Evolutionary conservation across 2,329 filamentous ascomycete species (phyloP).

Genomic region (Scedosporium apiospermum): DNA sequence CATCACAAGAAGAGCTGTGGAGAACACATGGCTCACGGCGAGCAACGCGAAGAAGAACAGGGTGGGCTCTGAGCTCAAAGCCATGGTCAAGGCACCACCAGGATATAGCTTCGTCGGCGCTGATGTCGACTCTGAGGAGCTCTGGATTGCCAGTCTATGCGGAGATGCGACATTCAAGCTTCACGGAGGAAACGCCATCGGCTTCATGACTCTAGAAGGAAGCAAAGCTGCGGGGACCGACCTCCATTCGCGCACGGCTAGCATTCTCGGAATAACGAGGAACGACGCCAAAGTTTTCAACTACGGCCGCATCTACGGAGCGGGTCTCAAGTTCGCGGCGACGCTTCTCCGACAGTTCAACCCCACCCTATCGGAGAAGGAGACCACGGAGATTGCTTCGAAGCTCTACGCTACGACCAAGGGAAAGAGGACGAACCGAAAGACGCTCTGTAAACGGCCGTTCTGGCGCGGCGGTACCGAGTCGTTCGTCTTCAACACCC

Average conservation of each 20-base stretch:
- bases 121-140: constrained; percentile 92
- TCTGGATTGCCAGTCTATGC: constrained; percentile 95
- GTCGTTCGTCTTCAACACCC: constrained; percentile 94
- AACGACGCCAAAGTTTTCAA: constrained; percentile 98
- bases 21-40: constrained; percentile 97
- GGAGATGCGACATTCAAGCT: constrained; percentile 92
- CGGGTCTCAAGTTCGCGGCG: constrained; percentile 84
- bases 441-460: constrained; percentile 57
- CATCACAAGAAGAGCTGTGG: constrained; percentile 84
- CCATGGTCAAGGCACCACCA: constrained; percentile 85
- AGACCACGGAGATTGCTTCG: constrained; percentile 67
- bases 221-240: constrained; percentile 92
- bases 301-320: constrained; percentile 98
- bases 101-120: constrained; percentile 94
- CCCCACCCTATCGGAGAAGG: constrained; percentile 65
- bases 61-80: constrained; percentile 92
- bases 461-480: constrained; percentile 98
- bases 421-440: constrained; percentile 73
- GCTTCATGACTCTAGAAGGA: constrained; percentile 98
- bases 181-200: constrained; percentile 92
- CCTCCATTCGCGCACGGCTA: constrained; percentile 85
- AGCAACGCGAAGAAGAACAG: constrained; percentile 95
- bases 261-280: constrained; percentile 84
- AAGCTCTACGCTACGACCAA: constrained; percentile 86
- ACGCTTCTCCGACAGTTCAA: constrained; percentile 92